These are phyloP conservation scores for Aspergillus sp. DNA, from an alignment of 2,329 filamentous ascomycete genomes.

Conservation along the genomic window DNA sequence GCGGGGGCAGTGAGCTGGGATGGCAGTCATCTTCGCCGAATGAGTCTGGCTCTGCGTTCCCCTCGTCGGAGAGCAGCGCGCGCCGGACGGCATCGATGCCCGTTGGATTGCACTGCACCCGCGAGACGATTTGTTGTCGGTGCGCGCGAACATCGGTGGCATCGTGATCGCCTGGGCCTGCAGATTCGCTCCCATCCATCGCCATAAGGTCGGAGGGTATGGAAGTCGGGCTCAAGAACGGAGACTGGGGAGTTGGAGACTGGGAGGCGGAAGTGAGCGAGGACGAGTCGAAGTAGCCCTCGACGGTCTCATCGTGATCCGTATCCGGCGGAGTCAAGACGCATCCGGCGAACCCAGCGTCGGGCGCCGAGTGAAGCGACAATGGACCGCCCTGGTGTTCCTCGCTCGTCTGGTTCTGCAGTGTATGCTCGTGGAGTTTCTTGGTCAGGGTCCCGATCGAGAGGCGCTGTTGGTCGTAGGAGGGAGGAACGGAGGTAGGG, in stretches of 20 bases:
- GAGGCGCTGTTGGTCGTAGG: slow-evolving; percentile 29
- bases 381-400: slow-evolving; percentile 2
- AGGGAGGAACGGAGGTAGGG: slow-evolving; percentile 36
- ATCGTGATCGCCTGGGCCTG: slow-evolving; percentile 1
- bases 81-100: slow-evolving; percentile 29
- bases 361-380: not conserved
- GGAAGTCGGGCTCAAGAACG: slow-evolving; percentile 20
- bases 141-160: slow-evolving; percentile 21
- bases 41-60: slow-evolving; percentile 7
- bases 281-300: slow-evolving; percentile 39
- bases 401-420: slow-evolving; percentile 16
- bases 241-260: slow-evolving; percentile 18
- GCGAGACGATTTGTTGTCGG: slow-evolving; percentile 29
- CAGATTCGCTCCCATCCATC: slow-evolving; percentile 4
- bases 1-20: slow-evolving; percentile 28
- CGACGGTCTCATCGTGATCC: slow-evolving; percentile 24
- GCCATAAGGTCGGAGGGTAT: slow-evolving; percentile 16
- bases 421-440: slow-evolving; percentile 32
- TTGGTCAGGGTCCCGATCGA: slow-evolving; percentile 33
- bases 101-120: slow-evolving; percentile 29
- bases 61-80: slow-evolving; percentile 23
- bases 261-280: slow-evolving; percentile 49
- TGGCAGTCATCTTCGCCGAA: slow-evolving; percentile 26
- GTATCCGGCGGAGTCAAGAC: slow-evolving; percentile 30
- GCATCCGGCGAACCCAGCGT: slow-evolving; percentile 14